Percentiles rank a stretch among this genome's conserved stretches.
Evolutionary conservation across 495 filamentous ascomycete genomes (phyloP).

Genomic region (Xylaria curta): DNA sequence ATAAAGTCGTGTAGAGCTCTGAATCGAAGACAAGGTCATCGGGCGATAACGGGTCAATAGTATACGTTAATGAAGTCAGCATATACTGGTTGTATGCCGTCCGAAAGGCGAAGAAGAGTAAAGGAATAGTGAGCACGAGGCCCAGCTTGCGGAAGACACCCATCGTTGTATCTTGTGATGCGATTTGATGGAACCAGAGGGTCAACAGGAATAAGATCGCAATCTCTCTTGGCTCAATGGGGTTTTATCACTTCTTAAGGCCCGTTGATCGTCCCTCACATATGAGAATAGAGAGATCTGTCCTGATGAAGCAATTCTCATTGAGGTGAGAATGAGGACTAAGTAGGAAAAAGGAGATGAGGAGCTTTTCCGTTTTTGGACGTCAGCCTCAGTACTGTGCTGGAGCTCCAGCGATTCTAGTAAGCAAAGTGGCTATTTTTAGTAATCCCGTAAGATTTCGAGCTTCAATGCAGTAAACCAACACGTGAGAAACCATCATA

Average conservation of each 20-base stretch:
- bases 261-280: neutral
- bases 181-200: neutral
- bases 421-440: conserved; percentile 27
- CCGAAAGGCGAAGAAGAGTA: conserved; percentile 23
- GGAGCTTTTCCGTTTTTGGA: conserved; percentile 19
- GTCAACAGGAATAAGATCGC: neutral
- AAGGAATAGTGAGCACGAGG: conserved; percentile 22
- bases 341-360: conserved; percentile 18
- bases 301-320: conserved; percentile 21
- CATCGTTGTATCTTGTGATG: conserved; percentile 18
- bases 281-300: conserved; percentile 20
- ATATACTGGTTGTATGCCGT: conserved; percentile 23
- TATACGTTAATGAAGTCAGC: conserved; percentile 22
- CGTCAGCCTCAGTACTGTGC: conserved; percentile 6
- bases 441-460: conserved; percentile 23
- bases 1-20: conserved; percentile 22
- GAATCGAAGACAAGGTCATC: conserved; percentile 24
- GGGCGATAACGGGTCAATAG: conserved; percentile 14
- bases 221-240: conserved; percentile 1
- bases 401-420: conserved; percentile 6
- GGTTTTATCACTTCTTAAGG: neutral
- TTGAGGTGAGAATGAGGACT: conserved; percentile 13
- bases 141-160: conserved; percentile 26
- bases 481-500: conserved; percentile 8
- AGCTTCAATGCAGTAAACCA: conserved; percentile 19